These are phyloP conservation scores for Leccinum subgranulosum DNA, from an alignment of 768 basidiomycete species.

Conservation along the genomic window DNA sequence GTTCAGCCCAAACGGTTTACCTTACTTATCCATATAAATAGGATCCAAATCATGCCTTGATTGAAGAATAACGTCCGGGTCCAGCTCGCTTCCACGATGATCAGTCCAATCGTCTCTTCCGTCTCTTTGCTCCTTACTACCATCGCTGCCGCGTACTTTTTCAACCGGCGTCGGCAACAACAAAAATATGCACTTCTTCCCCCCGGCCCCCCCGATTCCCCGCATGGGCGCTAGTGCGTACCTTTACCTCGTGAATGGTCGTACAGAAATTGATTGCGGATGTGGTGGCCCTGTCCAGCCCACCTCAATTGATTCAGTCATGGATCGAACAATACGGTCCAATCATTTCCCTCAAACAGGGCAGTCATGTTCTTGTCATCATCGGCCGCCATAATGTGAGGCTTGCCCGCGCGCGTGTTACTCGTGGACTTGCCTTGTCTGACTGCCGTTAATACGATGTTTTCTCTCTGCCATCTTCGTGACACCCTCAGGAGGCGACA, in stretches of 20 bases:
- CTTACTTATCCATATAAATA: not conserved
- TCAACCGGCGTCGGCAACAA: conserved; percentile 1
- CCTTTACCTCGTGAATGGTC: no score
- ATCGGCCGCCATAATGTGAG: conserved; percentile 21
- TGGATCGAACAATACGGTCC: conserved; percentile 30
- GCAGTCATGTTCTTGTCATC: conserved; percentile 25
- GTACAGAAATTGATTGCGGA: not conserved
- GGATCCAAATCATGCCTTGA: not conserved
- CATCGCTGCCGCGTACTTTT: conserved; percentile 1
- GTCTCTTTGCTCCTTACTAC: not conserved
- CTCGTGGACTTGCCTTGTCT: not conserved
- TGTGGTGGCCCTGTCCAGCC: not conserved
- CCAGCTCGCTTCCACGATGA: not conserved
- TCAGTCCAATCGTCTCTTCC: not conserved
- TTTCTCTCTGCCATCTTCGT: not conserved
- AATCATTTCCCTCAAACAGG: conserved; percentile 23
- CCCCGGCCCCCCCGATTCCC: conserved; percentile 19
- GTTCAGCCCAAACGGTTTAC: not conserved
- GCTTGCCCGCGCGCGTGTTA: not conserved
- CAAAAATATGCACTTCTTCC: conserved; percentile 14
- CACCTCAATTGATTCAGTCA: conserved; percentile 16
- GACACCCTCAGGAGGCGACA: conserved; percentile 37
- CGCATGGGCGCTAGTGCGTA: conserved; percentile 20
- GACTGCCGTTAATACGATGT: not conserved
- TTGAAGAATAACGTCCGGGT: not conserved